Evolutionary conservation across 371 early-diverging fungal species (phyloP), one percentile per base, ranked within the genome.

Genomic region (Catenaria anguillulae): DNA sequence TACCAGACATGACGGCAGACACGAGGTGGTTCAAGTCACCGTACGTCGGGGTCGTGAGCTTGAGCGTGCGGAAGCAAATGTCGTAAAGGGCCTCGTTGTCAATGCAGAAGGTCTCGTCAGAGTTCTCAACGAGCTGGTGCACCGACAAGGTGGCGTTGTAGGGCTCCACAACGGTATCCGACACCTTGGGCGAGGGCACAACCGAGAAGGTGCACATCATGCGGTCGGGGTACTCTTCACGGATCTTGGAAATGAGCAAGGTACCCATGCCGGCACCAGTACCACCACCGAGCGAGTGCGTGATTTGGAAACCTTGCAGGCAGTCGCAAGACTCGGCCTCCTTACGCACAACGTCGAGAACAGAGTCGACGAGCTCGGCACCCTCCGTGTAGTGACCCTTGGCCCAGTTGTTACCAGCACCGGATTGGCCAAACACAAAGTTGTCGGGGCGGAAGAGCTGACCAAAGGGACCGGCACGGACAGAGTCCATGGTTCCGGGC

Each of bases 341-440:
- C 82, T 90, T 93, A 73, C 97, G 87, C 75, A 99, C 89, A 69
- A 93, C 89, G 75, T 99, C 97, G 62, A 97, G 81, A 58, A 93
- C 94, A 58, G 82, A 75, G 78, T 99, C 99, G 64, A 97, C 89
- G 60, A 96, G 86, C 75, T 95, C 96, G 84, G 96, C 96, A 64
- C 99, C 99, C 65, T 95, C 87, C 61, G 99, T 97, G 84, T 97
- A 99, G 83, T 99, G 96, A 72, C 99, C 99, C 84, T 97, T 89
- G 60, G 99, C 99, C 74, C 97, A 99, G 88, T 97, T 97, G 85
- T 99, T 97, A 72, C 97, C 99, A 40, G 99, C 99, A 77, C 97
- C 98, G 77, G 97, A 97, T 83, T 97, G 95, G 70, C 98, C 98
- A 66, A 88, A 87, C 77, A 99, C 95, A 71, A 99, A 80, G 83